Base-by-base conservation (phyloP, 2,329 filamentous ascomycete genomes). In the Fusarium succisae region DNA sequence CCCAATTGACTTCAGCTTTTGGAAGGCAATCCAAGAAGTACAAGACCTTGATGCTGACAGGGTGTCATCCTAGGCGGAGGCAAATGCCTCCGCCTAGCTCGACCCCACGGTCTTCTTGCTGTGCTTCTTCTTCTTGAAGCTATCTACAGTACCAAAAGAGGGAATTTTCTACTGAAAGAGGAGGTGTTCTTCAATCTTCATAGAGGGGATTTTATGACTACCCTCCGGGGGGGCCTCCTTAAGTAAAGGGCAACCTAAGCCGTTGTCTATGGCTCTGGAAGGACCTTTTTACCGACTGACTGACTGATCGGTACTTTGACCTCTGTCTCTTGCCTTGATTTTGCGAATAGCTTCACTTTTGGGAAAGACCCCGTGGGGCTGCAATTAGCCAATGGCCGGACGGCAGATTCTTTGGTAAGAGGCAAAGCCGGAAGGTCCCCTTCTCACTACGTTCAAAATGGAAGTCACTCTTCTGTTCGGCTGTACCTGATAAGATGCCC, bases 221-320 rank as follows among this genome's bases (percentile, higher is more conserved):
- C 24, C 11, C 17, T 45, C 11, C 1, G 3, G n/a, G n/a, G n/a
- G 15, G 41, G n/a, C n/a, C n/a, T 44, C n/a, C 41, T 44, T 0
- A 44, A 44, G 41, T 15, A 1, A 5, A 44, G 10, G 15, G 38
- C 6, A 44, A 44, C n/a, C 15, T 3, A 44, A 44, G 24, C 41
- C 0, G 22, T n/a, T 1, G 15, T n/a, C 43, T 44, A 18, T 0
- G 5, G 15, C 15, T 24, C 43, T 3, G 5, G 43, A 44, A 44
- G 7, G 43, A 44, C 43, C 7, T 44, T 44, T 4, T 17, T 43
- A 6, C 32, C 8, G 32, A 35, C 32, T 26, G 26, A 26, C 26
- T 26, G 26, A 26, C 26, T 26, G 7, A 26, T 26, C 26, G 7
- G 26, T 26, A 26, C 26, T 26, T 45, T 26, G 5, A 45, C 43